Base-by-base conservation (phyloP, 257 asterid genomes). In the Oldenlandia corymbosa region DNA sequence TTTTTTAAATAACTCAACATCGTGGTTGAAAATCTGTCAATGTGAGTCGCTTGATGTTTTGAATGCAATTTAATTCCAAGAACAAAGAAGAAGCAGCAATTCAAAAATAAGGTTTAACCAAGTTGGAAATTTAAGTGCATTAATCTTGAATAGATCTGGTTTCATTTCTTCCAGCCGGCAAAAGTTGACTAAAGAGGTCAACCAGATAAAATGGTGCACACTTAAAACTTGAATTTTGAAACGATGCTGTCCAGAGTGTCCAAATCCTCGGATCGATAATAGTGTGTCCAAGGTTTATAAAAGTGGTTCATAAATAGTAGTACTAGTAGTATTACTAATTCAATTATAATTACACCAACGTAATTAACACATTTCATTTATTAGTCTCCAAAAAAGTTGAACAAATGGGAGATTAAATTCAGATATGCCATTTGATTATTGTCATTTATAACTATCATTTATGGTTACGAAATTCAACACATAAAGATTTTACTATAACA, bases 171-270 rank as follows among this genome's bases (percentile, higher is more conserved):
- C 58, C 41, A 32, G 42, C 42, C 60, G 20, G 20, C 60, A 12
- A 28, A 8, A 34, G 42, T 54, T 54, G 60, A 54, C 60, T 17
- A 54, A 17, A 34, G 8, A 53, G 0, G 24, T 1, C 41, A 23
- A 34, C 16, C n/a, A 55, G 16, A 55, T 28, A 28, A 5, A 9
- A 53, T 10, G 0, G 18, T 5, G 16, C 20, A 46, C 17, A 32
- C 62, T 32, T 23, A n/a, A 20, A 37, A 24, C n/a, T 60, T 41
- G 51, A 60, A 24, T 60, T 60, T 60, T 34, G 26, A 58, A 60
- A 1, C 11, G 12, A 11, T 58, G 26, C 21, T 18, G 64, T 58
- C 63, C 31, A 11, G 12, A 24, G 30, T 11, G 13, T 52, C 36
- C 58, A 23, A 24, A 51, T 2, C 58, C 37, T 27, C 20, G 37